These are phyloP conservation scores for Plasmodium fragile DNA, from an alignment of 169 alveolate genomes.

Conservation along the genomic window DNA sequence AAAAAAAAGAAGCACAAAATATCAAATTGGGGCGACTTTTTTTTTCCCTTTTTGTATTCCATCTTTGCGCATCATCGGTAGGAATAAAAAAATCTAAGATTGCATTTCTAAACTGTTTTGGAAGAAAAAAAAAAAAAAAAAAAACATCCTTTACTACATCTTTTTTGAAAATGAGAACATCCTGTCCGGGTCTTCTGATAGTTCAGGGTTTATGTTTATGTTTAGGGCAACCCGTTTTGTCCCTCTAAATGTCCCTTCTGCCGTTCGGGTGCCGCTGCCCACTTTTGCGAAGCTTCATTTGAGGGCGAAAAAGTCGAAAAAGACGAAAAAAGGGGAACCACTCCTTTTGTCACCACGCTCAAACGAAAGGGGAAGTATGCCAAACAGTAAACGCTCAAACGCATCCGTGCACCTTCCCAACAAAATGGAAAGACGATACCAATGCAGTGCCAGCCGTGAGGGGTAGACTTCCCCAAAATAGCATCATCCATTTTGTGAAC, in stretches of 20 bases:
- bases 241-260: not conserved
- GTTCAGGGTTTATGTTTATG: too few relatives aligned
- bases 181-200: constrained; percentile 1
- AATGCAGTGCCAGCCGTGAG: not conserved
- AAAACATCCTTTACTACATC: not conserved
- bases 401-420: not conserved
- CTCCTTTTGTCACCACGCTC: not conserved
- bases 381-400: not conserved
- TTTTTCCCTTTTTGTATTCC: not conserved
- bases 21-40: not conserved
- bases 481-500: not conserved
- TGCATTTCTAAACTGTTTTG: not conserved
- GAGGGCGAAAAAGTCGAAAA: not conserved
- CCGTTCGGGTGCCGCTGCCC: not conserved
- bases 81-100: not conserved
- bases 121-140: not conserved
- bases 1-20: not conserved
- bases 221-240: not conserved
- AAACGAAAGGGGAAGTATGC: not conserved
- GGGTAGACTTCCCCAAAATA: not conserved
- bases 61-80: not conserved
- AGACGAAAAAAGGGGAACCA: not conserved
- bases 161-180: not conserved
- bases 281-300: not conserved
- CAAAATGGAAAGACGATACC: not conserved